A percentile compares a stretch with the other conserved stretches of the same genome.
phyloP scores from a whole-genome alignment of 2,329 filamentous ascomycete genomes.

The Fusarium chuoi region DNA sequence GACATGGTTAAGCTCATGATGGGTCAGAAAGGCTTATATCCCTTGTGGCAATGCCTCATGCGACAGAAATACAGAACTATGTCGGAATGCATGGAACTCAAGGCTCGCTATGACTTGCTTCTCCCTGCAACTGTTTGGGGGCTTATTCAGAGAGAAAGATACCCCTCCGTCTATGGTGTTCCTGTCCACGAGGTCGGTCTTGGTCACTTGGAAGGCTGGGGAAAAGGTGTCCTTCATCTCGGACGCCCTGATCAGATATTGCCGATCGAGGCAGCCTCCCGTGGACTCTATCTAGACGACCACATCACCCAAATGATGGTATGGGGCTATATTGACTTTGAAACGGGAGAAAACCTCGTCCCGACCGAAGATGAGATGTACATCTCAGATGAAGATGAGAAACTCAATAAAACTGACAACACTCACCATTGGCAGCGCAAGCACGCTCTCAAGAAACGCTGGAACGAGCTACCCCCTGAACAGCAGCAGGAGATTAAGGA shows the following conservation, averaged over 20 bases:
- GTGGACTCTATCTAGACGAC: constrained; percentile 63
- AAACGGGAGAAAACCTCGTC: constrained; percentile 61
- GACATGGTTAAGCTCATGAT: constrained; percentile 68
- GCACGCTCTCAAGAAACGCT: constrained; percentile 59
- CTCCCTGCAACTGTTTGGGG: constrained; percentile 49
- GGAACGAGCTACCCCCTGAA: constrained; percentile 50
- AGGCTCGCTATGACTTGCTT: constrained; percentile 66
- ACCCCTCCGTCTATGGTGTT: constrained; percentile 60
- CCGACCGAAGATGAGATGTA: constrained; percentile 63
- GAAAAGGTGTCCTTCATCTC: constrained; percentile 57
- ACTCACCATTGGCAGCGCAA: constrained; percentile 55
- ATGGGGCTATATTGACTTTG: constrained; percentile 70
- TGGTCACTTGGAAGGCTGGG: constrained; percentile 67
- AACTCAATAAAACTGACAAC: constrained; percentile 48
- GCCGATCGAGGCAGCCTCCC: constrained; percentile 62
- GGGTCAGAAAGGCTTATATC: constrained; percentile 64
- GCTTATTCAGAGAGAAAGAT: constrained; percentile 29
- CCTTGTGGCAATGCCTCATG: constrained; percentile 70
- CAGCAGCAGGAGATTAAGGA: constrained; percentile 53
- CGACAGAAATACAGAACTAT: constrained; percentile 61
- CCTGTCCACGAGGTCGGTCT: constrained; percentile 62
- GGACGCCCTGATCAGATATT: constrained; percentile 68
- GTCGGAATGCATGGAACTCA: constrained; percentile 65
- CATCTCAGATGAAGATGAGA: constrained; percentile 59
- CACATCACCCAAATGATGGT: constrained; percentile 67